A percentile compares a stretch with the other conserved stretches of the same genome.
These are phyloP conservation scores for Hanseniaspora gamundiae DNA, from an alignment of 1,139 yeast genomes.

Conservation along the genomic window DNA sequence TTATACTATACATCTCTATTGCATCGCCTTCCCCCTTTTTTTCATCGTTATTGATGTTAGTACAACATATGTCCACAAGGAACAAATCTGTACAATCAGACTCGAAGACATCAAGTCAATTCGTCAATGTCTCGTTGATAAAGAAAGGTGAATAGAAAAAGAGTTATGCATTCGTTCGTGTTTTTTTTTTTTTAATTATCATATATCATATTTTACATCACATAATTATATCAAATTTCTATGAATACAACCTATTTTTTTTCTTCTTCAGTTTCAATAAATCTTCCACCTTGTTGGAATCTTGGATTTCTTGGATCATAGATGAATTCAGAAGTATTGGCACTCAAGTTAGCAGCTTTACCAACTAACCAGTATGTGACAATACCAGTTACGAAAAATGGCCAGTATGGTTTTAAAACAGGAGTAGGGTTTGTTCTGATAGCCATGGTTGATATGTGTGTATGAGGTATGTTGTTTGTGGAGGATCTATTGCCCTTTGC, in stretches of 20 bases:
- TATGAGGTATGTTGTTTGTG: not conserved
- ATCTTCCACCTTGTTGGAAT: constrained; percentile 43
- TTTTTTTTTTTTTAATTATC: too few relatives aligned
- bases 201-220: too few relatives aligned
- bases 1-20: too few relatives aligned
- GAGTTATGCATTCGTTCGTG: too few relatives aligned
- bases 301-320: constrained; percentile 76
- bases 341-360: constrained; percentile 44
- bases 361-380: constrained; percentile 43
- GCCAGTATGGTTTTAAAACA: constrained; percentile 51
- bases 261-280: constrained; percentile 23
- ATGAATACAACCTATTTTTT: not conserved
- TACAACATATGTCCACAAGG: too few relatives aligned
- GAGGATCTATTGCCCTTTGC: too few relatives aligned
- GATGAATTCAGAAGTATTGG: constrained; percentile 49
- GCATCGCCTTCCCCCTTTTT: too few relatives aligned
- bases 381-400: constrained; percentile 52
- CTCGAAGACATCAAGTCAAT: too few relatives aligned
- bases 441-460: not conserved
- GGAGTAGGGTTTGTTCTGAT: constrained; percentile 39
- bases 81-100: too few relatives aligned
- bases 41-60: too few relatives aligned
- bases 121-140: too few relatives aligned
- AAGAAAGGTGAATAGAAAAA: too few relatives aligned
- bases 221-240: not conserved